Conservation (phyloP, 2,329 filamentous ascomycete genomes). For the Pochonia chlamydosporia region DNA sequence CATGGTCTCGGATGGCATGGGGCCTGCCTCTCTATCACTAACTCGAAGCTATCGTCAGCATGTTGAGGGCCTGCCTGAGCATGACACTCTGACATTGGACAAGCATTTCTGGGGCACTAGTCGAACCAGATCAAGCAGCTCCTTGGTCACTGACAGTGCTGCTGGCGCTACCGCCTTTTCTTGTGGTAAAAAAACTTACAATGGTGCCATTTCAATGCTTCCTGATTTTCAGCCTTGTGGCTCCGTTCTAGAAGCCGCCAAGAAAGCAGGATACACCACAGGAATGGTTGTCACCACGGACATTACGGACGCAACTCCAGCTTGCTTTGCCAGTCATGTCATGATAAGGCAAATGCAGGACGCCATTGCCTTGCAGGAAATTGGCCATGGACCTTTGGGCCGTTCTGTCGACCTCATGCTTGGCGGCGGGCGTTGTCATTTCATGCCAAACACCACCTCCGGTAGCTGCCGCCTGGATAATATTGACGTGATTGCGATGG, state of each 20-base stretch:
- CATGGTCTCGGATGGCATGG: constrained; percentile 99
- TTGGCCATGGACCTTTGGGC: constrained; percentile 82
- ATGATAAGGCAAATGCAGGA: constrained; percentile 76
- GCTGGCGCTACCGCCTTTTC: constrained; percentile 97
- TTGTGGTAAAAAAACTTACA: constrained; percentile 91
- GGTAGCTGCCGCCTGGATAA: constrained; percentile 80
- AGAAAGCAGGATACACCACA: constrained; percentile 84
- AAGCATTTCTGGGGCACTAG: constrained; percentile 86
- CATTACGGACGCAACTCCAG: constrained; percentile 92
- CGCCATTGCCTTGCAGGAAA: constrained; percentile 84
- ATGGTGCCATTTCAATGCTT: constrained; percentile 86
- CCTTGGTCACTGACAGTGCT: constrained; percentile 88
- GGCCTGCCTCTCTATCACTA: constrained; percentile 80
- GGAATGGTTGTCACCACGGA: constrained; percentile 92
- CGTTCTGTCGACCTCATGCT: constrained; percentile 87
- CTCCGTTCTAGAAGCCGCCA: constrained; percentile 88
- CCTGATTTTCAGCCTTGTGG: constrained; percentile 84
- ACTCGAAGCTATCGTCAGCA: constrained; percentile 84
- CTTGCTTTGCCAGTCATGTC: constrained; percentile 89
- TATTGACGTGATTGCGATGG: constrained; percentile 67
- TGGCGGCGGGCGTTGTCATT: constrained; percentile 89
- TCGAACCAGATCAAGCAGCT: constrained; percentile 76
- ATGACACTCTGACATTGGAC: constrained; percentile 75
- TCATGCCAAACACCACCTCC: constrained; percentile 72
- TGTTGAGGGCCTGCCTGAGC: constrained; percentile 63